Base-by-base conservation (phyloP, 139 green algal species). In the Zygnema circumcarinatum region DNA sequence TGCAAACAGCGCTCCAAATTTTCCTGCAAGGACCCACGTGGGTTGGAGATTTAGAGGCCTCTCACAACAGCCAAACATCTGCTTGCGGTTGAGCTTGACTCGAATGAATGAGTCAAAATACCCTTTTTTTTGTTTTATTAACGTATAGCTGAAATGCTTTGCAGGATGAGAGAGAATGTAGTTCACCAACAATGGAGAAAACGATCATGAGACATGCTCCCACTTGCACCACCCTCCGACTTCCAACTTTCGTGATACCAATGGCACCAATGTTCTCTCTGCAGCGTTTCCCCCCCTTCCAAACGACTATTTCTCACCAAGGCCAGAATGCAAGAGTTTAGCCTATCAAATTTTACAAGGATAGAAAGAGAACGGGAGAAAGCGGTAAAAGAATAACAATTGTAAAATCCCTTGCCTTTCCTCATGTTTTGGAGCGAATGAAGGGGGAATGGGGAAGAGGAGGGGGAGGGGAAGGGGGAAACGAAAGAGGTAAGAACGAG, bases 1-100 rank as follows among this genome's bases (percentile, higher is more conserved):
- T 0, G 94, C 94, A 87, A 95, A 95, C 67, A 96, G 84, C 0
- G 87, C 94, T 22, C 94, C 94, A 90, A 96, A 94, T 84, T 96
- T 96, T 90, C 93, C 92, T 94, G 92, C 72, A 72, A 25, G 32
- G 32, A 31, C 36, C 29, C 32, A 83, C n/a, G n/a, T n/a, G 75
- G 75, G 35, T 74, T n/a, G 31, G 33, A 2, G 75, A 41, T 82
- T 82, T n/a, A 2, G 75, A n/a, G n/a, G n/a, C n/a, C n/a, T n/a
- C n/a, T n/a, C n/a, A n/a, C n/a, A n/a, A n/a, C n/a, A n/a, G n/a
- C n/a, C n/a, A n/a, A n/a, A n/a, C n/a, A n/a, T n/a, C n/a, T n/a
- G n/a, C n/a, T n/a, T n/a, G n/a, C n/a, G n/a, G n/a, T n/a, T n/a
- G n/a, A n/a, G n/a, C n/a, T n/a, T n/a, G n/a, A n/a, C n/a, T n/a